Evolutionary conservation across 2,329 filamentous ascomycete genomes (phyloP).

Genomic region (Pestalotiopsis sp.): DNA sequence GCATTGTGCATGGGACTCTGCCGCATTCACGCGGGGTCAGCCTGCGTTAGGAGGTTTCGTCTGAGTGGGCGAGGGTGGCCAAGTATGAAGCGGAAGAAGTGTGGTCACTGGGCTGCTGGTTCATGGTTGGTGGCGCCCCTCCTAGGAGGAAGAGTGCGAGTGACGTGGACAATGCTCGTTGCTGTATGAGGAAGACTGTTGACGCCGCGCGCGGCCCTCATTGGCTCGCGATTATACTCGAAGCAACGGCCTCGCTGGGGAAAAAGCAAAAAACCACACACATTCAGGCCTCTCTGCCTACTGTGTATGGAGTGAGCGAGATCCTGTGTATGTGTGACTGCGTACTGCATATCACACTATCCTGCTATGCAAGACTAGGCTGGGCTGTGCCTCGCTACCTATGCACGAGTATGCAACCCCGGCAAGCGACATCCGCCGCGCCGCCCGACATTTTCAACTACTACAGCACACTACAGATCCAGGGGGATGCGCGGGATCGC

Average conservation of each 20-base stretch:
- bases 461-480: background rate
- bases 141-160: background rate
- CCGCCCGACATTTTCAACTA: background rate
- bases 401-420: background rate
- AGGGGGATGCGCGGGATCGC: background rate
- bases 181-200: slow-evolving; percentile 11
- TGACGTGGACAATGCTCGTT: slow-evolving; percentile 8
- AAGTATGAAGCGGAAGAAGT: background rate
- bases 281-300: too few species aligned
- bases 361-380: background rate
- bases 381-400: background rate
- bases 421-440: background rate
- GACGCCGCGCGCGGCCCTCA: background rate
- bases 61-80: slow-evolving; percentile 6
- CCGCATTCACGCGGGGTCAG: background rate
- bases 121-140: background rate
- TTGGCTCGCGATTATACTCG: background rate
- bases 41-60: slow-evolving; percentile 4
- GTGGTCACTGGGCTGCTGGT: background rate
- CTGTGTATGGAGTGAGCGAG: too few species aligned
- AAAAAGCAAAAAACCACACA: background rate
- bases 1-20: background rate
- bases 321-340: too few species aligned
- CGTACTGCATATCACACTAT: background rate
- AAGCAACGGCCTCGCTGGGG: background rate